phyloP scores from a whole-genome alignment of 139 green algal genomes.

The Haematococcus sp. region DNA sequence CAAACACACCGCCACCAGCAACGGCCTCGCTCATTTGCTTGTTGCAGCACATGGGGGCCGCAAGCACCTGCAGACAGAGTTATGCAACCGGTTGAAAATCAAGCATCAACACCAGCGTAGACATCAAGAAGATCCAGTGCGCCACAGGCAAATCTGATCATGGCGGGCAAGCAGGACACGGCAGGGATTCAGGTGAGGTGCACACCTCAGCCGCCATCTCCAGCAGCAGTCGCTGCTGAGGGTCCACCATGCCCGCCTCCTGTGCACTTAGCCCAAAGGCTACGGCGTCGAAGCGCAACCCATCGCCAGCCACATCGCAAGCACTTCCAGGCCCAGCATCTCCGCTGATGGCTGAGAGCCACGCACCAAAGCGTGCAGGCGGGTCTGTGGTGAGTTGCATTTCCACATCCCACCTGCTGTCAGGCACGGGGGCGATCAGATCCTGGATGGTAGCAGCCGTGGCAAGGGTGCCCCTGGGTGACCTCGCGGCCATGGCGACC shows the following conservation, averaged over 20 bases:
- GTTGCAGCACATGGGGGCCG: neutral
- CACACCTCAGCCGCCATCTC: conserved; percentile 47
- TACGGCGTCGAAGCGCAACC: conserved; percentile 64
- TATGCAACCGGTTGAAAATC: neutral
- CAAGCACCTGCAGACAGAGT: neutral
- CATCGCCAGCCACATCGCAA: conserved; percentile 11
- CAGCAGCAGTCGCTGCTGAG: conserved; percentile 85
- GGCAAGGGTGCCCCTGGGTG: neutral
- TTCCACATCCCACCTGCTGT: conserved; percentile 54
- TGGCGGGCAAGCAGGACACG: too few species aligned
- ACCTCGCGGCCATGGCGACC: too few species aligned
- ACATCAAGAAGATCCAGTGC: too few species aligned
- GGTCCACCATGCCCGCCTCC: conserved; percentile 80
- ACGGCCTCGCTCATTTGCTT: neutral
- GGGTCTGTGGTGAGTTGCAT: conserved; percentile 19
- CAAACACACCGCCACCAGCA: conserved; percentile 30
- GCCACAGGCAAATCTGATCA: too few species aligned
- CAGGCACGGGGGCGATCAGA: conserved; percentile 16
- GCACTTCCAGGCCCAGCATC: conserved; percentile 21
- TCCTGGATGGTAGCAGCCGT: conserved; percentile 4
- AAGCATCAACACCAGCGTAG: neutral
- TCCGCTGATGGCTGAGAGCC: conserved; percentile 25
- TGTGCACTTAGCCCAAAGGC: conserved; percentile 61
- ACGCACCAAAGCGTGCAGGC: conserved; percentile 60
- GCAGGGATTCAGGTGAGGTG: too few species aligned